Conservation (phyloP, 179 eudicot species). For the Heliamphora pulchella region DNA sequence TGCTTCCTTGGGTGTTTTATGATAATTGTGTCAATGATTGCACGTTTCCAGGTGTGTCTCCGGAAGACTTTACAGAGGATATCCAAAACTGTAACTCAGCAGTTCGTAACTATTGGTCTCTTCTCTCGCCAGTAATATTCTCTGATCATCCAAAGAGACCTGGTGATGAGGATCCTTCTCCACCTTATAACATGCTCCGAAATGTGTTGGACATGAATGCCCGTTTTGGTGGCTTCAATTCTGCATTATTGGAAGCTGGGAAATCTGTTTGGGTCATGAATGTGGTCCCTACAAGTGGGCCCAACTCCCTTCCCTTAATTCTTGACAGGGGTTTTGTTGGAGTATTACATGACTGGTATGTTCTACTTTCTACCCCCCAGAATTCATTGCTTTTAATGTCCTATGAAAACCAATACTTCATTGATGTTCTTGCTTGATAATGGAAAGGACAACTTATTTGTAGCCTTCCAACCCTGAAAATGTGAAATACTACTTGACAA, state of each 20-base stretch:
- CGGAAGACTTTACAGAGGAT: conserved; percentile 82
- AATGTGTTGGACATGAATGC: conserved; percentile 98
- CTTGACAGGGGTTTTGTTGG: conserved; percentile 88
- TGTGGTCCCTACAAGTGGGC: conserved; percentile 82
- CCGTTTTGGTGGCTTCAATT: conserved; percentile 77
- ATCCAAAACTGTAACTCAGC: conserved; percentile 58
- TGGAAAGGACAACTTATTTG: background rate
- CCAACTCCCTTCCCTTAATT: conserved; percentile 70
- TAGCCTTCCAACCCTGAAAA: background rate
- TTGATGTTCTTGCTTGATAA: background rate
- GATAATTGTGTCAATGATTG: background rate
- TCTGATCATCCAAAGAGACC: conserved; percentile 99
- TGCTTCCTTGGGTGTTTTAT: background rate
- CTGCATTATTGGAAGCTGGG: conserved; percentile 68
- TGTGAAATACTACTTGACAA: background rate
- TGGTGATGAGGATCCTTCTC: conserved; percentile 98
- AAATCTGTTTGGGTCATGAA: conserved; percentile 99
- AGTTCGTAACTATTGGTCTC: conserved; percentile 84
- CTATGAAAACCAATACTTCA: background rate
- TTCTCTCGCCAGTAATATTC: conserved; percentile 88
- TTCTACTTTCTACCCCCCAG: conserved; percentile 2
- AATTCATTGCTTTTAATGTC: background rate
- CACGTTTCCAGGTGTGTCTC: conserved; percentile 42
- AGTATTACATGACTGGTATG: conserved; percentile 90
- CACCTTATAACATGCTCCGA: conserved; percentile 95